Evolutionary conservation across 73 alveolate species (phyloP).

Genomic region (Breviolum minutum): DNA sequence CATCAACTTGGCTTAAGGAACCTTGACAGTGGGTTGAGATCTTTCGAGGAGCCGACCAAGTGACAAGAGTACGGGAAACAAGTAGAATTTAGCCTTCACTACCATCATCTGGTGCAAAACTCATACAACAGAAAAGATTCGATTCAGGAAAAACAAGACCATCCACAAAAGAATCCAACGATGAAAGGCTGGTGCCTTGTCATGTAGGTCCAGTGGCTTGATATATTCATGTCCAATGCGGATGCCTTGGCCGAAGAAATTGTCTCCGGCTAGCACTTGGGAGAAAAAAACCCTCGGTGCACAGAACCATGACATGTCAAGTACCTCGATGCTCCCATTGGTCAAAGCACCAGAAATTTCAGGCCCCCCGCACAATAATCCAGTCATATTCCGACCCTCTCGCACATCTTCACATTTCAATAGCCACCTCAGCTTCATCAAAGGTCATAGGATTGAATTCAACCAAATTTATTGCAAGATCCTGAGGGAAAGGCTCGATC

Average conservation of each 20-base stretch:
- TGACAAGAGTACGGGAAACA: conserved; percentile 38
- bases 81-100: conserved; percentile 49
- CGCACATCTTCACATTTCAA: conserved; percentile 77
- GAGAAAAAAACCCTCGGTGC: too few species aligned
- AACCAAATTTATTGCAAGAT: background rate
- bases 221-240: background rate
- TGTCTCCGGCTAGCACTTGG: background rate
- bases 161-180: background rate
- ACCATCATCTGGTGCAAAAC: too few species aligned
- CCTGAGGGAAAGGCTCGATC: background rate
- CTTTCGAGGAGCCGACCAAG: conserved; percentile 17
- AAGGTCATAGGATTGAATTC: background rate
- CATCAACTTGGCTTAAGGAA: too few species aligned
- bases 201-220: conserved; percentile 63
- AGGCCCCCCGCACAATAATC: conserved; percentile 29
- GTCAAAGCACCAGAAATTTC: background rate
- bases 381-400: conserved; percentile 51
- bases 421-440: conserved; percentile 20
- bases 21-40: too few species aligned
- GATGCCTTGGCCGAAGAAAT: background rate
- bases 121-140: too few species aligned
- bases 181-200: conserved; percentile 9
- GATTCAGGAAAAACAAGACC: too few species aligned
- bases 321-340: background rate
- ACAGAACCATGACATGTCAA: background rate